Evolutionary conservation across 257 asterid genomes (phyloP).

Genomic region (Nicotiana sylvestris): DNA sequence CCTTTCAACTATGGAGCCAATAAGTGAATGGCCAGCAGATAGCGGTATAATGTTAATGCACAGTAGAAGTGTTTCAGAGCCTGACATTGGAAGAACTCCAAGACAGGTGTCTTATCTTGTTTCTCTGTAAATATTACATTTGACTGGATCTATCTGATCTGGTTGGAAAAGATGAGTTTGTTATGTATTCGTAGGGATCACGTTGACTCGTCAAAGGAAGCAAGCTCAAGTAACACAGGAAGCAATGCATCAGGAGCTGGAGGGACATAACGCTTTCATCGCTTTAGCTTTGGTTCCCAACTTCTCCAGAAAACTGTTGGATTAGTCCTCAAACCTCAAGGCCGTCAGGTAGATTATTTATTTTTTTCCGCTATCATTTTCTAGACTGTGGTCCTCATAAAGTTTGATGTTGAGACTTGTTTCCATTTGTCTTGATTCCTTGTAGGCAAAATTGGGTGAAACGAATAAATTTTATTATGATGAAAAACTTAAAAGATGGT

Average conservation of each 20-base stretch:
- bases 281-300: conserved; percentile 30
- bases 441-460: too few species aligned
- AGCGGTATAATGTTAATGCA: conserved; percentile 51
- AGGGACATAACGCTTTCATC: not conserved
- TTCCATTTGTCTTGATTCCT: not conserved
- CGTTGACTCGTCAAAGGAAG: conserved; percentile 60
- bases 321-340: conserved; percentile 31
- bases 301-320: conserved; percentile 41
- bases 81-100: conserved; percentile 87
- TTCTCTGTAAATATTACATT: not conserved
- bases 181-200: conserved; percentile 36
- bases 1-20: conserved; percentile 50
- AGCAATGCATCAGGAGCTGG: conserved; percentile 42
- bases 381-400: not conserved
- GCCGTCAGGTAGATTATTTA: conserved; percentile 29
- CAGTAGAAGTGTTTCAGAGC: conserved; percentile 19
- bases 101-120: conserved; percentile 52
- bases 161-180: not conserved
- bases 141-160: not conserved
- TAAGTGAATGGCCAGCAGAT: conserved; percentile 55
- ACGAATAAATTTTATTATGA: too few species aligned
- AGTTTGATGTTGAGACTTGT: not conserved
- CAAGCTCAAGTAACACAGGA: conserved; percentile 35
- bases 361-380: not conserved
- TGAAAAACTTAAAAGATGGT: too few species aligned